phyloP scores from a whole-genome alignment of 768 basidiomycete species.

The Infundibulicybe gibba region DNA sequence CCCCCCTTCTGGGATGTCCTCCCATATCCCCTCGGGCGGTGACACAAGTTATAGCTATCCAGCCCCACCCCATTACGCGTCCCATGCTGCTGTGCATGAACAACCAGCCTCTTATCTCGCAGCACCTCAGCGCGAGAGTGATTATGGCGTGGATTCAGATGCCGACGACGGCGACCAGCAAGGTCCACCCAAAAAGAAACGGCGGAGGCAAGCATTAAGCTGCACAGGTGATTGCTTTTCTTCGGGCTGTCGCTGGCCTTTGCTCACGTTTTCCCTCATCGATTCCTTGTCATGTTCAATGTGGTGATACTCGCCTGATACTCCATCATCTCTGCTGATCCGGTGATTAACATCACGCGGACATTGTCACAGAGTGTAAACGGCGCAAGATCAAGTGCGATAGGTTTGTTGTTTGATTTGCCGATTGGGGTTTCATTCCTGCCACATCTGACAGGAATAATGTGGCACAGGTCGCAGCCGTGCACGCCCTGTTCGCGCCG shows the following conservation, averaged over 20 bases:
- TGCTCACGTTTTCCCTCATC: constrained; percentile 15
- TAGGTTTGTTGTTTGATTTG: constrained; percentile 44
- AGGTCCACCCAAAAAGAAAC: constrained; percentile 77
- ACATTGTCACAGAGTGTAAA: constrained; percentile 62
- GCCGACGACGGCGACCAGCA: constrained; percentile 49
- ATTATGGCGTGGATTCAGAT: constrained; percentile 51
- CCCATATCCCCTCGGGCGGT: constrained; percentile 13
- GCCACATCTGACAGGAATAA: constrained; percentile 16
- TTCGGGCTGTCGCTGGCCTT: constrained; percentile 13
- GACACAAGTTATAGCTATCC: constrained; percentile 17
- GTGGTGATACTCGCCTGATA: constrained; percentile 5
- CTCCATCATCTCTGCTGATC: constrained; percentile 20
- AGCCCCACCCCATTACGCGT: constrained; percentile 20
- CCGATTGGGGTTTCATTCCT: constrained; percentile 7
- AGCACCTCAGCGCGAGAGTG: constrained; percentile 22
- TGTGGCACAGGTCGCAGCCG: constrained; percentile 58
- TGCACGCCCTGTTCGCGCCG: constrained; percentile 79
- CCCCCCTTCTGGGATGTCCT: constrained; percentile 43
- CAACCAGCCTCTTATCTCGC: constrained; percentile 9
- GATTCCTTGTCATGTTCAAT: constrained; percentile 13
- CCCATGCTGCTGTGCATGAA: constrained; percentile 20
- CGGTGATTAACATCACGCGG: constrained; percentile 26
- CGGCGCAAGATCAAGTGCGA: constrained; percentile 87
- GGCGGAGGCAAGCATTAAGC: constrained; percentile 77
- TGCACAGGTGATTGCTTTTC: constrained; percentile 65